Evolutionary conservation across 768 basidiomycete species (phyloP).

Genomic region (Collybiopsis luxurians): DNA sequence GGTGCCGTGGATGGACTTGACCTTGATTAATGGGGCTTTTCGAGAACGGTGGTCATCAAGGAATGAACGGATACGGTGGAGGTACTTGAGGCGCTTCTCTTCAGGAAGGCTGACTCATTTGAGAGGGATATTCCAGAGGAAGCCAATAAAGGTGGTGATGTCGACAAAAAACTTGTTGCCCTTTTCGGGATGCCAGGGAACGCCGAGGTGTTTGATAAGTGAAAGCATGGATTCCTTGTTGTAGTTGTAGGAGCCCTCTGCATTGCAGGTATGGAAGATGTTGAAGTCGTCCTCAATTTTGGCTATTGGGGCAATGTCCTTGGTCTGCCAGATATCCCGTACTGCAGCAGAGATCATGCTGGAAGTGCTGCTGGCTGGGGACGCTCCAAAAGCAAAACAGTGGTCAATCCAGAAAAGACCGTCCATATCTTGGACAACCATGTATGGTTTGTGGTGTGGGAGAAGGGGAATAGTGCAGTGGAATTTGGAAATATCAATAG

Average conservation of each 20-base stretch:
- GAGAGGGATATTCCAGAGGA: constrained; percentile 22
- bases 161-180: constrained; percentile 16
- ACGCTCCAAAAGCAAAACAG: constrained; percentile 7
- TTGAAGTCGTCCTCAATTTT: constrained; percentile 32
- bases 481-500: constrained; percentile 7
- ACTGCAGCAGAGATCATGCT: constrained; percentile 9
- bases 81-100: constrained; percentile 27
- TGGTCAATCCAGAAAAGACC: constrained; percentile 11
- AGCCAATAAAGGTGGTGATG: constrained; percentile 23
- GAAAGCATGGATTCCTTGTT: constrained; percentile 3
- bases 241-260: not conserved
- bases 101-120: constrained; percentile 26
- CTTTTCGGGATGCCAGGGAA: constrained; percentile 24
- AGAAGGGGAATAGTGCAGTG: not conserved
- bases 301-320: not conserved
- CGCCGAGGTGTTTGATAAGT: constrained; percentile 12
- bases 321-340: constrained; percentile 9
- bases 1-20: constrained; percentile 24
- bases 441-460: constrained; percentile 11
- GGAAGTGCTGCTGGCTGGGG: constrained; percentile 4
- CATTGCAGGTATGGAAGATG: constrained; percentile 14
- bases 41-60: not conserved
- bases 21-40: not conserved
- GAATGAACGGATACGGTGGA: constrained; percentile 14
- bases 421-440: constrained; percentile 3